These are phyloP conservation scores for Trichosporon coremiiforme DNA, from an alignment of 1,284 basidiomycete genomes.

Conservation along the genomic window DNA sequence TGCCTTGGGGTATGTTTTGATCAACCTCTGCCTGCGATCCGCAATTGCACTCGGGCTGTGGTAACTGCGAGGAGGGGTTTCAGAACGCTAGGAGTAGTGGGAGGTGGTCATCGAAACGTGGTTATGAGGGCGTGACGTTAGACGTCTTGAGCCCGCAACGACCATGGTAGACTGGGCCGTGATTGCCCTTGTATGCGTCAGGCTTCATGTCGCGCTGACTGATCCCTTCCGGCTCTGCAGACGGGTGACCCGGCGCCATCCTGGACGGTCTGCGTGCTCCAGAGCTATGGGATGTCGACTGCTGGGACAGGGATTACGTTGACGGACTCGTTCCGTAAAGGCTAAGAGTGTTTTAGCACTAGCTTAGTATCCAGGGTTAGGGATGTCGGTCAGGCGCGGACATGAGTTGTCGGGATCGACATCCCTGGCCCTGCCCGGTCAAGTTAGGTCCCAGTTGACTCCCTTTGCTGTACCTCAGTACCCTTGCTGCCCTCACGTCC, in stretches of 20 bases:
- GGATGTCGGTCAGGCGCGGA: slow-evolving; percentile 18
- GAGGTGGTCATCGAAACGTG: slow-evolving; percentile 5
- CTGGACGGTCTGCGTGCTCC: too few relatives aligned
- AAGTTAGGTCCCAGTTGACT: slow-evolving; percentile 12
- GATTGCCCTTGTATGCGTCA: neutral
- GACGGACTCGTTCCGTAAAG: slow-evolving; percentile 17
- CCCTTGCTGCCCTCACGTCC: slow-evolving; percentile 8
- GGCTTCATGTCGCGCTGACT: neutral
- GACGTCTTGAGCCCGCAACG: neutral
- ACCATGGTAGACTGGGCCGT: neutral
- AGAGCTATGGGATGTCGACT: slow-evolving; percentile 14
- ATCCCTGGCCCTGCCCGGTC: slow-evolving; percentile 17
- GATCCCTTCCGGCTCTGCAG: neutral
- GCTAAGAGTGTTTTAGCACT: slow-evolving; percentile 19
- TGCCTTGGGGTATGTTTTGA: slow-evolving; percentile 3
- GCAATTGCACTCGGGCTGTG: neutral
- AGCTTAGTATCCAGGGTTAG: slow-evolving; percentile 17
- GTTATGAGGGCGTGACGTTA: slow-evolving; percentile 8
- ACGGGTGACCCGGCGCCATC: neutral
- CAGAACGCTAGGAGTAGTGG: slow-evolving; percentile 7
- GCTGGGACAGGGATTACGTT: slow-evolving; percentile 19
- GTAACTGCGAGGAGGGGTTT: slow-evolving; percentile 8
- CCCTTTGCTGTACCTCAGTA: slow-evolving; percentile 12
- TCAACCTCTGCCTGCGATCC: slow-evolving; percentile 9
- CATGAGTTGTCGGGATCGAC: slow-evolving; percentile 19